Evolutionary conservation across 768 basidiomycete genomes (phyloP), one percentile per base, ranked within the genome.

Genomic region (Leccinum ochraceum): DNA sequence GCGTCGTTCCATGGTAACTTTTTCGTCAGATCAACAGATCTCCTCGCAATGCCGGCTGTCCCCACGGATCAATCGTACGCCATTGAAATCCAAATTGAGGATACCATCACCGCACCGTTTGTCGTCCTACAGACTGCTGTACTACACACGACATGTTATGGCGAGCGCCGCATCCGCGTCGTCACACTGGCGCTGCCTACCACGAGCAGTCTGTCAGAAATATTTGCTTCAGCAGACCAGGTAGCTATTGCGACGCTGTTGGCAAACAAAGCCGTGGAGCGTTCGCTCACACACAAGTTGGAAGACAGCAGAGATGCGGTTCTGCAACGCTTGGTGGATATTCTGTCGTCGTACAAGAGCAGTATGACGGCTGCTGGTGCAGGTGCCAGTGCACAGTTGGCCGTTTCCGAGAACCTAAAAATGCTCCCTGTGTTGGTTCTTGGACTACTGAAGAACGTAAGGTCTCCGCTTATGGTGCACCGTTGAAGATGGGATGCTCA

Each of bases 1-100:
- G 88, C 95, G 7, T 92, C 93, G 1, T 98, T 96, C 90, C 94
- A 98, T 67, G 96, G 96, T 62, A 98, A 98, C 79, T 97, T 98
- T 81, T 98, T 98, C 71, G 94, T 97, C 59, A 89, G 96, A 56
- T 97, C 95, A 24, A 98, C 96, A 22, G 96, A 98, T 76, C 84
- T 98, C 5, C 83, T 98, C 37, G 94, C 96, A 3, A 91, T 98
- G 83, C 95, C 96, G 2, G 89, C 94, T 8, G 95, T 98, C n/a
- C 94, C 96, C 16, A 87, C 91, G 68, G 95, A 98, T 69, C 92
- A 97, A 73, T 94, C 92, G 17, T 98, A 98, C 73, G 89, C 90
- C 11, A 95, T 98, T 68, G 96, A 98, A 73, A 81, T 98, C 11
- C 90, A 95, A 72, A 92, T 98, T 63, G 96, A 98, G 73, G 96